Evolutionary conservation across 1,284 basidiomycete species (phyloP).

Genomic region (Meripilus lineatus): DNA sequence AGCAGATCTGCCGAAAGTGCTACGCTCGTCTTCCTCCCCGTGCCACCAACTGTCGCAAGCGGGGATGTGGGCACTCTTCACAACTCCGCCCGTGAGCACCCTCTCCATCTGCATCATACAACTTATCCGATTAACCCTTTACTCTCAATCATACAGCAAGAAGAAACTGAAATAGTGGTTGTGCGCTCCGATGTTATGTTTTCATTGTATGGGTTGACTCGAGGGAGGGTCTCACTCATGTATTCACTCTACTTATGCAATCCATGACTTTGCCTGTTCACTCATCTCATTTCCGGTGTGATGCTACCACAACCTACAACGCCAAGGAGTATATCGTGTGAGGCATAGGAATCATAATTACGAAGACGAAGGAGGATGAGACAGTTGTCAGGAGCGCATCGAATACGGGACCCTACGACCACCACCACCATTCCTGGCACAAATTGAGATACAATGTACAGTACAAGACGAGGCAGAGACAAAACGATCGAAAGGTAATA

Average conservation of each 20-base stretch:
- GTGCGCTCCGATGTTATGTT: slow-evolving; percentile 15
- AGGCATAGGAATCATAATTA: no score
- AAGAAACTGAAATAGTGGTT: slow-evolving; percentile 92
- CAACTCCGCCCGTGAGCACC: slow-evolving; percentile 88
- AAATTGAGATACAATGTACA: no score
- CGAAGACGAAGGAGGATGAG: no score
- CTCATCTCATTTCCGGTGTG: no score
- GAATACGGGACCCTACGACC: no score
- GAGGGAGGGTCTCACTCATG: slow-evolving; percentile 2
- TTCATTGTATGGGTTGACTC: slow-evolving; percentile 1
- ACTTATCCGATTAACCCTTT: background rate
- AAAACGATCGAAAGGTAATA: no score
- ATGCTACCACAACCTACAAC: no score
- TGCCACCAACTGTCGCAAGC: slow-evolving; percentile 98
- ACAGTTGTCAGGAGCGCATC: no score
- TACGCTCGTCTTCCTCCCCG: slow-evolving; percentile 98
- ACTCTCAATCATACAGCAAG: slow-evolving; percentile 46
- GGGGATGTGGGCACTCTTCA: slow-evolving; percentile 87
- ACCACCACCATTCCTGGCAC: no score
- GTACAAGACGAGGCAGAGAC: no score
- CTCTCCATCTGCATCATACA: background rate
- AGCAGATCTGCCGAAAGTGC: slow-evolving; percentile 99
- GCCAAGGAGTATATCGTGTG: no score
- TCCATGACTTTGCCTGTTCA: no score
- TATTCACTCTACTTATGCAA: slow-evolving; percentile 6